These are phyloP conservation scores for Hirschioporus abietinus DNA, from an alignment of 768 basidiomycete species.

Conservation along the genomic window DNA sequence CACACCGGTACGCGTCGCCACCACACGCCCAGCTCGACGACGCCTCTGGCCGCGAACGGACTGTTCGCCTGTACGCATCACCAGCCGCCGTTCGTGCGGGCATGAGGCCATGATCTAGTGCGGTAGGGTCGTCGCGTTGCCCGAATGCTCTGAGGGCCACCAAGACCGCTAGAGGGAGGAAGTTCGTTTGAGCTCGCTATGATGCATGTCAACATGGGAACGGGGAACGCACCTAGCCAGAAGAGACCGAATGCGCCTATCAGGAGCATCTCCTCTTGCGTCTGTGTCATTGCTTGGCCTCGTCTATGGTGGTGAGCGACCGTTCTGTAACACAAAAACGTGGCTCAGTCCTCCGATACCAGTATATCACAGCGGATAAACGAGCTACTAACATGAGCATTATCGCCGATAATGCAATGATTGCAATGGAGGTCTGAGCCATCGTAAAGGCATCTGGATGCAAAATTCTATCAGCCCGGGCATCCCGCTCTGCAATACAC, in stretches of 20 bases:
- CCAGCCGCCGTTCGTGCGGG: neutral
- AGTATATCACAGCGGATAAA: neutral
- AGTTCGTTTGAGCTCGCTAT: slow-evolving; percentile 30
- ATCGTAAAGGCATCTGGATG: slow-evolving; percentile 37
- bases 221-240: slow-evolving; percentile 58
- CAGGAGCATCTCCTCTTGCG: slow-evolving; percentile 69
- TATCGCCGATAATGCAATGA: slow-evolving; percentile 59
- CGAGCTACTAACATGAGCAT: slow-evolving; percentile 52
- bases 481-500: neutral
- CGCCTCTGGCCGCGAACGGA: slow-evolving; percentile 14
- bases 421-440: slow-evolving; percentile 70
- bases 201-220: slow-evolving; percentile 7
- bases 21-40: slow-evolving; percentile 49
- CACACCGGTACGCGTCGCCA: slow-evolving; percentile 57
- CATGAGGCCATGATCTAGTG: neutral
- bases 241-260: slow-evolving; percentile 68
- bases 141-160: slow-evolving; percentile 36
- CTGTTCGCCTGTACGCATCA: neutral
- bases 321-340: slow-evolving; percentile 37
- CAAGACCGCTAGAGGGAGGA: slow-evolving; percentile 29
- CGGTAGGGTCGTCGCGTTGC: slow-evolving; percentile 18
- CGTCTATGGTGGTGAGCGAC: slow-evolving; percentile 60
- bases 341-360: neutral
- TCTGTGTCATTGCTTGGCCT: slow-evolving; percentile 57
- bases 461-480: neutral